Conservation (phyloP, 208 protist genomes). For the Porcisia hertigi region DNA sequence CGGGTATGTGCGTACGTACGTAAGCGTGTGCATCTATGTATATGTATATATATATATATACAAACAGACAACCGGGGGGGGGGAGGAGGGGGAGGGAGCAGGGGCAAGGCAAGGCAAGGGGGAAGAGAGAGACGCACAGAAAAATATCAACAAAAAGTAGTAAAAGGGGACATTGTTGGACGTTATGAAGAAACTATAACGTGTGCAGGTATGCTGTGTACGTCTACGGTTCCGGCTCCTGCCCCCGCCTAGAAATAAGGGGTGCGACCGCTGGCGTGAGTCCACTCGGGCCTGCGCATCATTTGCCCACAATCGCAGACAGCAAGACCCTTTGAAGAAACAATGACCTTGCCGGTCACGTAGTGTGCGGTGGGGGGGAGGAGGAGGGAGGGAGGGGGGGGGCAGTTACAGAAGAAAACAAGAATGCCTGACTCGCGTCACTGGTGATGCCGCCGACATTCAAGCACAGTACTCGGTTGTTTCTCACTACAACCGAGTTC, state of each 20-base stretch:
- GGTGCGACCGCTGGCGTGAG: background rate
- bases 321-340: constrained; percentile 13
- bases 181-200: background rate
- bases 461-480: background rate
- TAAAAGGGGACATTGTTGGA: background rate
- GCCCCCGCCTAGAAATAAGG: background rate
- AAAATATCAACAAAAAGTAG: background rate
- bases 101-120: background rate
- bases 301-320: background rate
- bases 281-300: background rate
- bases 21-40: background rate
- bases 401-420: background rate
- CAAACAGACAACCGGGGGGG: background rate
- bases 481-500: background rate
- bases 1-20: background rate
- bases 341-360: constrained; percentile 1
- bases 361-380: background rate
- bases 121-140: background rate
- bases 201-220: background rate
- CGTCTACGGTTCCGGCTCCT: no score
- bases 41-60: background rate
- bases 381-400: background rate
- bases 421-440: background rate
- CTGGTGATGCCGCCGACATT: background rate
- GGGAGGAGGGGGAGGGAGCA: background rate